Conservation (phyloP, 495 filamentous ascomycete species). For the Hypoxylon cercidicola region DNA sequence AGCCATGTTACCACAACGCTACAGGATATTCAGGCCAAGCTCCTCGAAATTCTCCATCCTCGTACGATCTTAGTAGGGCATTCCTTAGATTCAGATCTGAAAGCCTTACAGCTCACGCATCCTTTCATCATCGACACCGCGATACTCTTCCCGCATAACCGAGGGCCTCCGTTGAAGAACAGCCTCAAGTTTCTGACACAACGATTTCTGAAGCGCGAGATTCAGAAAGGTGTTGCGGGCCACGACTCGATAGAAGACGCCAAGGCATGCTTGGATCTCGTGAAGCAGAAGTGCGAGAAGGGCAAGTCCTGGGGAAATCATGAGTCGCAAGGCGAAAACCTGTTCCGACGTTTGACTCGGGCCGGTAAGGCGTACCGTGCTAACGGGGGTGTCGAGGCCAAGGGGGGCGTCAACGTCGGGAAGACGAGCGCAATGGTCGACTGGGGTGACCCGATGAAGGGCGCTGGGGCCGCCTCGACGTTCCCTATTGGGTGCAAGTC, state of each 20-base stretch:
- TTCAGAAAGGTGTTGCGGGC: conserved; percentile 74
- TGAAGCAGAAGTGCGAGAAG: conserved; percentile 94
- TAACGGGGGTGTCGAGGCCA: conserved; percentile 61
- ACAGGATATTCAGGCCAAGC: conserved; percentile 79
- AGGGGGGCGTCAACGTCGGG: conserved; percentile 59
- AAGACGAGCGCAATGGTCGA: conserved; percentile 86
- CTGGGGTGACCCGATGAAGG: conserved; percentile 82
- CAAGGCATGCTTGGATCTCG: conserved; percentile 85
- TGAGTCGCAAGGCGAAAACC: conserved; percentile 78
- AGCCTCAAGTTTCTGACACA: conserved; percentile 86
- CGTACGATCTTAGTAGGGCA: conserved; percentile 88
- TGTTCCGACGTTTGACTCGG: conserved; percentile 84
- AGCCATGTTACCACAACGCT: conserved; percentile 84
- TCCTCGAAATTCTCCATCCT: conserved; percentile 77
- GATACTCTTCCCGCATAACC: conserved; percentile 75
- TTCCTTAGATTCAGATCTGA: conserved; percentile 89
- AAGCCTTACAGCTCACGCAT: conserved; percentile 83
- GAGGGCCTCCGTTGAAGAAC: conserved; percentile 65
- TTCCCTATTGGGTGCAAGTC: conserved; percentile 76
- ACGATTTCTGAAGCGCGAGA: conserved; percentile 82
- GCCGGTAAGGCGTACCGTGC: conserved; percentile 60
- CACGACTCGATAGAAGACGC: conserved; percentile 96
- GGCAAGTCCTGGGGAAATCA: conserved; percentile 83
- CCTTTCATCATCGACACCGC: conserved; percentile 93
- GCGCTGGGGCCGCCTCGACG: conserved; percentile 75